Percentiles rank a stretch among this genome's conserved stretches.
phyloP scores from a whole-genome alignment of 2,329 filamentous ascomycete species.

The Verticillium klebahnii region DNA sequence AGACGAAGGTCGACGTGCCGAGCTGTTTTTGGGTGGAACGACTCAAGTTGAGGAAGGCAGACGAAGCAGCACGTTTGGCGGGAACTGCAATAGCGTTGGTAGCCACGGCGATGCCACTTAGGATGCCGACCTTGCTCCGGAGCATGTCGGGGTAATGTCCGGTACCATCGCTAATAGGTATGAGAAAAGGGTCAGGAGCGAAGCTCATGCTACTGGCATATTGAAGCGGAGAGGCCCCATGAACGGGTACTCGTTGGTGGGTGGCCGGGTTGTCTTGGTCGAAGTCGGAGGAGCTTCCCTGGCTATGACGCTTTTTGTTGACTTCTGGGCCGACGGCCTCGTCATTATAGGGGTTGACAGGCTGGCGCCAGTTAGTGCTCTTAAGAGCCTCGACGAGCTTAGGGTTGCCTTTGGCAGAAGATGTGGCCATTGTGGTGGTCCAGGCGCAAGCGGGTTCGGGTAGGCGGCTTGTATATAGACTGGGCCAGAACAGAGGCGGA shows the following conservation, averaged over 20 bases:
- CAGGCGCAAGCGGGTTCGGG: not conserved
- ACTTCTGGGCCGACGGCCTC: not conserved
- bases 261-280: not conserved
- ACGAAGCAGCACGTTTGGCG: not conserved
- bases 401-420: not conserved
- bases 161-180: too few species aligned
- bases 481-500: not conserved
- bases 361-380: constrained; percentile 7
- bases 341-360: not conserved
- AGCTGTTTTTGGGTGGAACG: not conserved
- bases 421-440: not conserved
- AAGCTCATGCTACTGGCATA: constrained; percentile 1
- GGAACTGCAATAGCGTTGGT: not conserved
- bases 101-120: not conserved
- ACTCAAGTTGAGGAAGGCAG: constrained; percentile 7
- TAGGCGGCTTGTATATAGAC: not conserved
- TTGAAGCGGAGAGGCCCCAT: not conserved
- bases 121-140: not conserved
- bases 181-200: not conserved
- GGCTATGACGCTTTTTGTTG: not conserved
- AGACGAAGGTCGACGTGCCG: not conserved
- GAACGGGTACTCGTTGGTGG: not conserved
- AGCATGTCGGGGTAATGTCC: not conserved
- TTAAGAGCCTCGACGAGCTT: constrained; percentile 1
- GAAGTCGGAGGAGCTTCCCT: not conserved